phyloP scores from a whole-genome alignment of 2,329 filamentous ascomycete genomes.

The Fusarium ambrosium region DNA sequence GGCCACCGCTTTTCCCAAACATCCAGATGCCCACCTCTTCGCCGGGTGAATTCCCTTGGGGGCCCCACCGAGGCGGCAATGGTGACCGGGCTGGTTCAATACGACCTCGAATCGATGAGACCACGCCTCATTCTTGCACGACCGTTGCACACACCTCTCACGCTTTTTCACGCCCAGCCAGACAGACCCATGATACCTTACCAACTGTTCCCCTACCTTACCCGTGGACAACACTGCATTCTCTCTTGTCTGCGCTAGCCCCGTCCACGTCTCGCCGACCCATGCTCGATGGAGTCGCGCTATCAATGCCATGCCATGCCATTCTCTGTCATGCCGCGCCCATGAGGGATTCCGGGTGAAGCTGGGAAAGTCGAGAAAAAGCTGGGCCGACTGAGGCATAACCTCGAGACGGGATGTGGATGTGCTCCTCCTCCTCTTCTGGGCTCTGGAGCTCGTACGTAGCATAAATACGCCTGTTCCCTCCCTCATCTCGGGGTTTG shows the following conservation, averaged over 20 bases:
- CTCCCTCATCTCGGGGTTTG: conserved; percentile 17
- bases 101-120: conserved; percentile 25
- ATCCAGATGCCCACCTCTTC: conserved; percentile 29
- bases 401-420: conserved; percentile 22
- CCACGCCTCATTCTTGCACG: conserved; percentile 23
- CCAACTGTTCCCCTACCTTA: background rate
- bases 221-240: background rate
- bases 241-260: conserved; percentile 3
- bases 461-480: conserved; percentile 39
- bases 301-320: conserved; percentile 40
- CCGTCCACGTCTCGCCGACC: conserved; percentile 20
- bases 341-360: conserved; percentile 33
- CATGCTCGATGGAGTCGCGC: conserved; percentile 32
- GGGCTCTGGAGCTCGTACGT: background rate
- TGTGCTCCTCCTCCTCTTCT: conserved; percentile 26
- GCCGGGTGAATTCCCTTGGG: conserved; percentile 45
- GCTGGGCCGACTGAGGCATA: conserved; percentile 2
- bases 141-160: conserved; percentile 27
- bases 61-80: conserved; percentile 44
- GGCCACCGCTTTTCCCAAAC: conserved; percentile 20
- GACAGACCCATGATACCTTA: conserved; percentile 36
- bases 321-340: conserved; percentile 30
- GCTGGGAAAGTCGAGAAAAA: background rate
- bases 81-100: conserved; percentile 20
- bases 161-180: conserved; percentile 18